phyloP scores from a whole-genome alignment of 2,329 filamentous ascomycete species.

The Cladosporium sp. region DNA sequence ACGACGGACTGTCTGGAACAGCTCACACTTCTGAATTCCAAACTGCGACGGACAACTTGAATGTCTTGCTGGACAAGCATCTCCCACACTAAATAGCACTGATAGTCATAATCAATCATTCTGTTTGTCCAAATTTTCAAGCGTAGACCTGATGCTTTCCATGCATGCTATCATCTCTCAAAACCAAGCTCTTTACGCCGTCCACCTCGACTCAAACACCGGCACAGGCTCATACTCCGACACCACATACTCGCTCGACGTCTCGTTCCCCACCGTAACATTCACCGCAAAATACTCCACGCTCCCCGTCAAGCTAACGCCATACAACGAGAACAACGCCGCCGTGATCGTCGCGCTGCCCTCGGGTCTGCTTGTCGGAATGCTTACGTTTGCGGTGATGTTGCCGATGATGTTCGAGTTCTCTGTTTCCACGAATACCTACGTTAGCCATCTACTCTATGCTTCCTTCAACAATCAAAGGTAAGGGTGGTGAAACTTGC shows the following conservation, averaged over 20 bases:
- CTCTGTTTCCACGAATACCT: background rate
- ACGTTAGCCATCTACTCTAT: background rate
- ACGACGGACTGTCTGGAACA: background rate
- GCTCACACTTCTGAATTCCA: too few species aligned
- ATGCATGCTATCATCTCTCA: background rate
- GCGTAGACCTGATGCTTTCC: background rate
- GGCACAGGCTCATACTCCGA: slow-evolving; percentile 15
- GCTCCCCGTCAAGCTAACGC: slow-evolving; percentile 18
- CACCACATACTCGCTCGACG: slow-evolving; percentile 22
- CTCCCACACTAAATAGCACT: background rate
- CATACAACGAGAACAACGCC: slow-evolving; percentile 27
- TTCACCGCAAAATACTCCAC: slow-evolving; percentile 25
- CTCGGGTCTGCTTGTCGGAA: slow-evolving; percentile 23
- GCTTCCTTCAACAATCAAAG: too few species aligned
- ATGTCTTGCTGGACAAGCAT: background rate
- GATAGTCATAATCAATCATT: background rate
- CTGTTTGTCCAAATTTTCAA: background rate
- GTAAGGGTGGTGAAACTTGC: background rate
- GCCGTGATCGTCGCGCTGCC: slow-evolving; percentile 22
- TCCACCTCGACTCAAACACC: background rate
- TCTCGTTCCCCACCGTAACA: slow-evolving; percentile 27
- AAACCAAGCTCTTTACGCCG: background rate
- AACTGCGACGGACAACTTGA: background rate
- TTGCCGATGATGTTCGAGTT: slow-evolving; percentile 24
- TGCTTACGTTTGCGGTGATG: slow-evolving; percentile 28